These are phyloP conservation scores for Margaritispora aquatica DNA, from an alignment of 495 filamentous ascomycete species.

Conservation along the genomic window DNA sequence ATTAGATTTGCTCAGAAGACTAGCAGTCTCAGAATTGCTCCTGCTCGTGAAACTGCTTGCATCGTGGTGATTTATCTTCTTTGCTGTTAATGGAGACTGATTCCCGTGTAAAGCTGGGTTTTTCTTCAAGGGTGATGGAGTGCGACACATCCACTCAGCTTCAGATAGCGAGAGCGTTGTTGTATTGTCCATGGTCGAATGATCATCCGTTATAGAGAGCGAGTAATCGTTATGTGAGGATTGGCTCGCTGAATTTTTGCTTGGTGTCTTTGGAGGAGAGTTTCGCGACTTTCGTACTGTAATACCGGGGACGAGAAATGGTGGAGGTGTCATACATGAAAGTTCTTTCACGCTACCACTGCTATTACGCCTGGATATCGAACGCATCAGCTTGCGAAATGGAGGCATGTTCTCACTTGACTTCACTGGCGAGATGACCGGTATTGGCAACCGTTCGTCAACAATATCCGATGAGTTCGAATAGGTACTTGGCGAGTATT, in stretches of 20 bases:
- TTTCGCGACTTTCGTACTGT: not conserved
- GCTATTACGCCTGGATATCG: too few species aligned
- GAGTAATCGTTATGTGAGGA: not conserved
- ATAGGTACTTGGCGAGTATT: not conserved
- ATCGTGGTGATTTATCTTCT: not conserved
- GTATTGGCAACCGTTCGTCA: not conserved
- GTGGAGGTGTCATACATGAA: too few species aligned
- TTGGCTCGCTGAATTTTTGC: not conserved
- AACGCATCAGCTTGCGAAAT: too few species aligned
- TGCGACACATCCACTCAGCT: constrained; percentile 34
- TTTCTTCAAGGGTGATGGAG: constrained; percentile 26
- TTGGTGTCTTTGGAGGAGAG: not conserved
- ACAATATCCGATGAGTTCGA: not conserved
- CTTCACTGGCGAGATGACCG: not conserved
- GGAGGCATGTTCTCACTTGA: not conserved
- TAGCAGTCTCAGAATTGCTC: not conserved
- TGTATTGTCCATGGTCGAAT: constrained; percentile 3
- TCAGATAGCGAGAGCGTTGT: constrained; percentile 26
- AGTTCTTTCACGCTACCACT: too few species aligned
- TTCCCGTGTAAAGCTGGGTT: not conserved
- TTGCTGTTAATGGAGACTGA: not conserved
- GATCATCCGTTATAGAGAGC: constrained; percentile 9
- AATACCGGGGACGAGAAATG: not conserved
- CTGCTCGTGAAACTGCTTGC: not conserved
- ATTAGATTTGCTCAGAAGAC: not conserved